These are phyloP conservation scores for Suhomyces bokatorum DNA, from an alignment of 1,139 yeast species.

Conservation along the genomic window DNA sequence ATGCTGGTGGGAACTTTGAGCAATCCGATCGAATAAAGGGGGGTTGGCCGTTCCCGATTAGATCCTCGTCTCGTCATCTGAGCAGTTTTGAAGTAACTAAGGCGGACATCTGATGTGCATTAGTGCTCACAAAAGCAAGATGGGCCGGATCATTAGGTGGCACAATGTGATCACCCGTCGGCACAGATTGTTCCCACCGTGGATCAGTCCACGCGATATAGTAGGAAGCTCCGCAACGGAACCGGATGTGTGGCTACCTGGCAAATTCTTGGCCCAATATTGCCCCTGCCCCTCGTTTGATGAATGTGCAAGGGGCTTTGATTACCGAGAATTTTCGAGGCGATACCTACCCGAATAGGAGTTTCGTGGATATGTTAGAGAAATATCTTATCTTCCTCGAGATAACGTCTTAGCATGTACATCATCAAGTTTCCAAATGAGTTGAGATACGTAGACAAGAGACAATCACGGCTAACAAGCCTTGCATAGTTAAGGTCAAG, in stretches of 20 bases:
- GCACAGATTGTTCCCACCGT: too few relatives aligned
- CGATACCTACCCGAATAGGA: neutral
- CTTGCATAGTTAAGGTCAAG: too few relatives aligned
- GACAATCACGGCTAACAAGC: too few relatives aligned
- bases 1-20: too few relatives aligned
- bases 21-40: too few relatives aligned
- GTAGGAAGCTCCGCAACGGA: too few relatives aligned
- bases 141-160: too few relatives aligned
- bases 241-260: too few relatives aligned
- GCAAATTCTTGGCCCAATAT: neutral
- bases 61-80: too few relatives aligned
- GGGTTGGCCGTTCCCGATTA: too few relatives aligned
- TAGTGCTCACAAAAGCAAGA: neutral
- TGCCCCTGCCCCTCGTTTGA: conserved; percentile 1
- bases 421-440: neutral
- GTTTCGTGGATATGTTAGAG: neutral
- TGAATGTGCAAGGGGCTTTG: neutral
- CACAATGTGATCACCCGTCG: too few relatives aligned
- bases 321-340: neutral
- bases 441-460: neutral
- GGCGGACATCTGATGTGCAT: neutral
- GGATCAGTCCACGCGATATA: too few relatives aligned
- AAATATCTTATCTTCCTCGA: conserved; percentile 1
- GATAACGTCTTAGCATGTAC: neutral
- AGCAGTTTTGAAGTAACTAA: neutral